Base-by-base conservation (phyloP, 805 yeast species). In the Pichia kluyveri region DNA sequence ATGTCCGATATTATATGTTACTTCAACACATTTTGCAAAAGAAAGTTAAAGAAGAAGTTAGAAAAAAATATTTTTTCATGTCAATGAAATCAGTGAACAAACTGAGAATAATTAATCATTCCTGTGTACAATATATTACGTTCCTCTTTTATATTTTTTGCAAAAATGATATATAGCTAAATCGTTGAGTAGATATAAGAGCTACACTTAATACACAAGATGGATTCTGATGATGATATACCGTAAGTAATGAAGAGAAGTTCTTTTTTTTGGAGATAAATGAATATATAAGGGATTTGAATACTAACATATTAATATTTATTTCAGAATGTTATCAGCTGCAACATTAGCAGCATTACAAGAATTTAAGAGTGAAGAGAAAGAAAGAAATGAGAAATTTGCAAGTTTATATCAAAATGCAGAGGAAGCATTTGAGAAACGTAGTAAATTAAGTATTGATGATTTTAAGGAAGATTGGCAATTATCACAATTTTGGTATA, bases 391-490 rank as follows among this genome's bases (percentile, higher is more conserved):
- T 17, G 76, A 77, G 49, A 72, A 76, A 49, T 84, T 86, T 60
- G 74, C 73, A 42, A 64, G 72, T 46, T 60, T 87, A 45, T 72
- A 70, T 53, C 60, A 70, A 46, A 67, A 70, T 46, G 86, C 90
- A 10, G 88, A 85, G 54, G 73, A 76, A 32, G 67, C 68, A 8
- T 77, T 70, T 54, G 74, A 71, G n/a, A 56, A 59, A n/a, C 57
- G 63, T 43, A 48, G 47, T 19, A 38, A 46, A 12, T 45, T 60
- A 12, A 49, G 63, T 19, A 90, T 90, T 65, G 86, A 82, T 46
- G 71, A 79, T 38, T 89, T 89, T 63, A 73, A 84, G 60, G 96
- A 89, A 65, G 96, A 89, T 65, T 89, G 97, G 97, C 93, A 87
- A 60, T 71, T 90, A 38, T 87, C 96, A 1, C 97, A 89, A 64